Evolutionary conservation across 2,329 filamentous ascomycete species (phyloP), one percentile per base, ranked within the genome.

Genomic region (Didymella segeticola): DNA sequence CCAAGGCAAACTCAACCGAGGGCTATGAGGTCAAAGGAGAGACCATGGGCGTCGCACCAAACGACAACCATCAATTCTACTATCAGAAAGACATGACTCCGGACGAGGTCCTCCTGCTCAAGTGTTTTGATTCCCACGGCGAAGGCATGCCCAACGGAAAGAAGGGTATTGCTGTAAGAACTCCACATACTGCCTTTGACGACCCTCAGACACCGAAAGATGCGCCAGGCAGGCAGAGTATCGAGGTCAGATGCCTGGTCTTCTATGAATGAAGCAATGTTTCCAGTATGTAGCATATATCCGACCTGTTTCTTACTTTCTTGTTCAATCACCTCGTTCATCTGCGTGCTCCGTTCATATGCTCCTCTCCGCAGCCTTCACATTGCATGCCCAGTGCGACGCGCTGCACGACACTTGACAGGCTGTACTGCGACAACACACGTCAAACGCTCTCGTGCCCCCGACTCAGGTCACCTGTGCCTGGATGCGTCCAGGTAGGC

Each of bases 21-120:
- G 85, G 85, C 0, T 89, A 89, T 60, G 83, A 86, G 66, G 80
- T 83, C 10, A 80, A 77, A 57, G 85, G 87, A 17, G 86, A 89
- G 75, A 89, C 86, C 1, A 81, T 86, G 66, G 79, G 77, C 0
- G 83, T 89, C 0, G 76, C 79, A 38, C 79, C 85, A 3, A 88
- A 77, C 59, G 80, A 83, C 7, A 71, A 70, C 14, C 87, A 89
- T 68, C 77, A 78, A 61, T 87, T 87, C 63, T 88, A 82, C 63
- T 89, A 89, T 61, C 76, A 83, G 67, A 88, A 87, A 73, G 86
- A 88, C 63, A 89, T 89, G 86, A 84, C 79, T 17, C 80, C 80
- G 0, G 78, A 80, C 2, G 81, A 84, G 66, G 80, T 80, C 0
- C 76, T 83, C 74, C 68, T 83, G 51, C 73, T 84, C 57, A 84